Conservation (phyloP, 2,329 filamentous ascomycete species). For the Neurospora sp. region DNA sequence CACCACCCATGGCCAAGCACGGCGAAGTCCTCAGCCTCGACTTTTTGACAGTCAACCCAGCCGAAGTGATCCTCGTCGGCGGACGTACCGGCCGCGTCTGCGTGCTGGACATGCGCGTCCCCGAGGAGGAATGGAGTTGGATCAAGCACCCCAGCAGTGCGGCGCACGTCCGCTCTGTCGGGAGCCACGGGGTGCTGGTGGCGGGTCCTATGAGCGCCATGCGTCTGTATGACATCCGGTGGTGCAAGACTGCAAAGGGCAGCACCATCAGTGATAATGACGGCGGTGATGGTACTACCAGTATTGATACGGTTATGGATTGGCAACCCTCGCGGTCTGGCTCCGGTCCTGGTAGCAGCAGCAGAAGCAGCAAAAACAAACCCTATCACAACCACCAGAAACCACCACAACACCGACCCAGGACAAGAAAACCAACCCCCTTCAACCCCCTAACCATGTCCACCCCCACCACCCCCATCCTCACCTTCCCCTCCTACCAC, state of each 20-base stretch:
- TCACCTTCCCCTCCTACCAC: conserved; percentile 39
- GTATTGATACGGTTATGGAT: background rate
- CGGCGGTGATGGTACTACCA: background rate
- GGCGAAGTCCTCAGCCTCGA: conserved; percentile 39
- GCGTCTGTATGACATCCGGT: conserved; percentile 48
- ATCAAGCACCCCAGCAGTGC: conserved; percentile 21
- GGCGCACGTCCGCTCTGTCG: conserved; percentile 40
- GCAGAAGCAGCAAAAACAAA: background rate
- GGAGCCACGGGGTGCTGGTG: conserved; percentile 40
- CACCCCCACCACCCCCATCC: conserved; percentile 26
- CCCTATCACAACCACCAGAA: background rate
- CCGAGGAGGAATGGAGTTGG: conserved; percentile 19
- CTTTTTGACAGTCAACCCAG: conserved; percentile 32
- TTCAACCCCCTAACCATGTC: background rate
- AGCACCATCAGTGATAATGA: background rate
- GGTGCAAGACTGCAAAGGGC: conserved; percentile 10
- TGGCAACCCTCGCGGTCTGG: background rate
- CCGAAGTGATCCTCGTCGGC: conserved; percentile 39
- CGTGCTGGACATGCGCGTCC: conserved; percentile 34
- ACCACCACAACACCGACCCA: background rate
- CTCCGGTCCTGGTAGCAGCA: background rate
- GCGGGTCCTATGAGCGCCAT: conserved; percentile 41
- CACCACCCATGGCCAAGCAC: conserved; percentile 10
- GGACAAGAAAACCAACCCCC: background rate
- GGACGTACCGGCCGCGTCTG: conserved; percentile 38